Percentiles rank a stretch among this genome's conserved stretches.
These are phyloP conservation scores for Pisolithus sp. DNA, from an alignment of 768 basidiomycete species.

Conservation along the genomic window DNA sequence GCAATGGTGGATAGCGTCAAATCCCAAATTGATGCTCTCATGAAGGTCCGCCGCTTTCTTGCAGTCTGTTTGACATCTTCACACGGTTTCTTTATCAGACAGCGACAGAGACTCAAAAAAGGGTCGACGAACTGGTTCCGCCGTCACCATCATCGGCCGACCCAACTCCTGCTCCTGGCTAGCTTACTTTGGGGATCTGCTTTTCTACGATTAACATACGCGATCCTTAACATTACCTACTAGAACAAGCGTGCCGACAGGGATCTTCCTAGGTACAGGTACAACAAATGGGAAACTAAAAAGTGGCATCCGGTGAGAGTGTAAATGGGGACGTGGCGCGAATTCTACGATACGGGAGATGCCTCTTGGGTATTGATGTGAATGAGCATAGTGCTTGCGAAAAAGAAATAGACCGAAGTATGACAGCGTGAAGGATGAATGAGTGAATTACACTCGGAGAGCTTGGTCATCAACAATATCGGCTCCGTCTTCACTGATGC, in stretches of 20 bases:
- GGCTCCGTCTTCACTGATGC: conserved; percentile 56
- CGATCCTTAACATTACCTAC: conserved; percentile 1
- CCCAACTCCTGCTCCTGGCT: conserved; percentile 22
- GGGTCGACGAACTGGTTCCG: conserved; percentile 61
- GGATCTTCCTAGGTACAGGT: conserved; percentile 25
- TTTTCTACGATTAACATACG: not conserved
- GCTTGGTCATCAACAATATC: conserved; percentile 29
- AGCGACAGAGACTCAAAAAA: conserved; percentile 68
- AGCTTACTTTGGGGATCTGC: not conserved
- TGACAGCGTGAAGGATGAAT: not conserved
- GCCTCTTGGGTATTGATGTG: conserved; percentile 19
- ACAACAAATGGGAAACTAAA: conserved; percentile 18
- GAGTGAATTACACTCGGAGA: not conserved
- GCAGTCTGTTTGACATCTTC: not conserved
- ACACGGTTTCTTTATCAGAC: conserved; percentile 36
- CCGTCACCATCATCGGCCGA: conserved; percentile 30
- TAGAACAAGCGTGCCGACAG: conserved; percentile 11
- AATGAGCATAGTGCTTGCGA: not conserved
- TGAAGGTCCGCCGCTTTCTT: conserved; percentile 47
- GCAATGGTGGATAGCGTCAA: conserved; percentile 74
- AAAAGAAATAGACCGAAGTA: not conserved
- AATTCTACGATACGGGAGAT: conserved; percentile 12
- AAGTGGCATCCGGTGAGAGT: conserved; percentile 14
- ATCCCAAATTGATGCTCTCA: conserved; percentile 64
- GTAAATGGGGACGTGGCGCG: conserved; percentile 3